Evolutionary conservation across 345 rosid genomes (phyloP), one percentile per base, ranked within the genome.

Genomic region (Clausena lansium): DNA sequence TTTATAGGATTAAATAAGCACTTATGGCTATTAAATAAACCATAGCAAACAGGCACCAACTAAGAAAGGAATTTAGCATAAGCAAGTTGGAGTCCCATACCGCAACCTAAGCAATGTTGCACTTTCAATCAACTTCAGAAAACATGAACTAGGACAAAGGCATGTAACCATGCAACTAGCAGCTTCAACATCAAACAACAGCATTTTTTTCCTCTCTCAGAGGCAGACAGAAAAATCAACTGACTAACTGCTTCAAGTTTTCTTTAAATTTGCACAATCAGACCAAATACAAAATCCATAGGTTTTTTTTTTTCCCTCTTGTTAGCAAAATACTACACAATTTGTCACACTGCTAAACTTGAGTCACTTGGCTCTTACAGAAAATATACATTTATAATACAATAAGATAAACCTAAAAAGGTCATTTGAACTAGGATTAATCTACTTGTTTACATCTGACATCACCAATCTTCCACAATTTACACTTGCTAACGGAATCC

Each of bases 381-480:
- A 73, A 54, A 30, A 61, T 11, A 65, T 25, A 22, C 45, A 28
- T 19, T 61, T 24, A n/a, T 22, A 67, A 60, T 47, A 60, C 9
- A 59, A 35, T 32, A 57, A 14, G 73, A n/a, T 67, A 39, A 71
- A 77, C 52, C 74, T 78, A 61, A 45, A 74, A 35, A 75, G 54
- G 77, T 55, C 71, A 35, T 61, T 63, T 30, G 32, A 69, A 66
- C 64, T 33, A 6, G 62, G 67, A 59, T 70, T 70, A 57, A 33
- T 79, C 77, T 79, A 68, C 76, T 52, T 72, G 50, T 35, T 72
- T 79, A 75, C 83, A 76, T 67, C 79, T 64, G 41, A 71, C 59
- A 65, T 61, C 66, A 65, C 64, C 30, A 50, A 55, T 72, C 82
- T 20, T 68, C 70, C 73, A 45, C 77, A 57, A 77, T 71, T 50